Percentiles rank a stretch among this genome's conserved stretches.
Evolutionary conservation across 2,329 filamentous ascomycete species (phyloP).

Genomic region (Alternaria brassicae): DNA sequence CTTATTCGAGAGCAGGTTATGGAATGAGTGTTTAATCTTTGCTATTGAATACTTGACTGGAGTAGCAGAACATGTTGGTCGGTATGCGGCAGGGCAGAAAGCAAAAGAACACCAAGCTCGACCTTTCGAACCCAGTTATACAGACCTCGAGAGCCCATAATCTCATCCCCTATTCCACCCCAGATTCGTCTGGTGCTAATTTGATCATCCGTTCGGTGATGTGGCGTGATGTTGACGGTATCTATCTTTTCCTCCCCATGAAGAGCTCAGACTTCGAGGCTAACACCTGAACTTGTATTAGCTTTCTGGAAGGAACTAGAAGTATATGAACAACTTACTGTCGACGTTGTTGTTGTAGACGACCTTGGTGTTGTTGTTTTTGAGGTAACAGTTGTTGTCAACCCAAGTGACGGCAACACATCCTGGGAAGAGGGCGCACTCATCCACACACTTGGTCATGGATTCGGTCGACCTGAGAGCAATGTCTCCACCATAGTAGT

Average conservation of each 20-base stretch:
- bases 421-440: conserved; percentile 1
- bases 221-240: neutral
- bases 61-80: neutral
- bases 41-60: neutral
- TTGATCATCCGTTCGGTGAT: neutral
- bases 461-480: neutral
- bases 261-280: neutral
- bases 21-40: neutral
- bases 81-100: neutral
- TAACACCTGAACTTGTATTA: conserved; percentile 3
- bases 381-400: conserved; percentile 13
- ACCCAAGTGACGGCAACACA: conserved; percentile 14
- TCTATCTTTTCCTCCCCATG: neutral
- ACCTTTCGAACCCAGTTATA: neutral
- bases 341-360: conserved; percentile 9
- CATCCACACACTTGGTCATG: conserved; percentile 6
- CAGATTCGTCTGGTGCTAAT: neutral
- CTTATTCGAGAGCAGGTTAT: neutral
- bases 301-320: neutral
- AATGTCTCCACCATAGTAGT: conserved; percentile 19
- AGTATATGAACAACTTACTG: conserved; percentile 2
- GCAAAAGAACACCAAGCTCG: neutral
- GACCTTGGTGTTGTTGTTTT: conserved; percentile 1
- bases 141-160: neutral
- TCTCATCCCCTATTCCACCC: neutral